A percentile compares a stretch with the other conserved stretches of the same genome.
Evolutionary conservation across 345 rosid genomes (phyloP).

Genomic region (Euphorbia tirucalli): DNA sequence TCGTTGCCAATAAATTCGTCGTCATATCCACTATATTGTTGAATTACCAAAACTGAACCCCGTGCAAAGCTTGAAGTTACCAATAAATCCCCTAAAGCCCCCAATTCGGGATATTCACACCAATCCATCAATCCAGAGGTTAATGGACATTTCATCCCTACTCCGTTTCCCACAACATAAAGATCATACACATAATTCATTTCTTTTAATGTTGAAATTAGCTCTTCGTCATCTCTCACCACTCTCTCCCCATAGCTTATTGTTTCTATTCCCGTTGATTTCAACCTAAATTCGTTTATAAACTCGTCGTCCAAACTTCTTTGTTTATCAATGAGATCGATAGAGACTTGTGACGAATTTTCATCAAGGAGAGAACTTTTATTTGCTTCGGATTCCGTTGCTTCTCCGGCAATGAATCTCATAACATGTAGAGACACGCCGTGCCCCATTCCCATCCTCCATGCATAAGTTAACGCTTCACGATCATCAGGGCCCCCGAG

Average conservation of each 20-base stretch:
- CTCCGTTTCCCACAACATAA: slow-evolving; percentile 54
- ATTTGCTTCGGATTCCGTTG: background rate
- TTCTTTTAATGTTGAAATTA: slow-evolving; percentile 28
- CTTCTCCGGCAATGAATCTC: slow-evolving; percentile 38
- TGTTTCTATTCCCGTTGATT: slow-evolving; percentile 24
- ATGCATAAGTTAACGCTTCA: slow-evolving; percentile 63
- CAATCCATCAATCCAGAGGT: slow-evolving; percentile 45
- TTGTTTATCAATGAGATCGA: slow-evolving; percentile 14
- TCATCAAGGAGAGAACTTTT: background rate
- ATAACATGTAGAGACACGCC: slow-evolving; percentile 41
- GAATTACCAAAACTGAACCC: slow-evolving; percentile 62
- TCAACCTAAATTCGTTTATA: slow-evolving; percentile 46
- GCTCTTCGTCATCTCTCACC: slow-evolving; percentile 44
- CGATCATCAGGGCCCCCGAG: slow-evolving; percentile 62
- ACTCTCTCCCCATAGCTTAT: slow-evolving; percentile 37
- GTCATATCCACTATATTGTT: slow-evolving; percentile 32
- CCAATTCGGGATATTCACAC: slow-evolving; percentile 51
- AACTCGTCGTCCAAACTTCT: slow-evolving; percentile 34
- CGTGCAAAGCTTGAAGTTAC: slow-evolving; percentile 40
- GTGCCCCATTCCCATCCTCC: slow-evolving; percentile 47
- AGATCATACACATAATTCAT: slow-evolving; percentile 38
- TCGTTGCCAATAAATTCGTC: background rate
- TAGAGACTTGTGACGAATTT: background rate
- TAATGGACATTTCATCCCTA: slow-evolving; percentile 30
- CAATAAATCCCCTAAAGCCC: slow-evolving; percentile 53